phyloP scores from a whole-genome alignment of 352 stramenopile genomes.

The Pythium brassicae region DNA sequence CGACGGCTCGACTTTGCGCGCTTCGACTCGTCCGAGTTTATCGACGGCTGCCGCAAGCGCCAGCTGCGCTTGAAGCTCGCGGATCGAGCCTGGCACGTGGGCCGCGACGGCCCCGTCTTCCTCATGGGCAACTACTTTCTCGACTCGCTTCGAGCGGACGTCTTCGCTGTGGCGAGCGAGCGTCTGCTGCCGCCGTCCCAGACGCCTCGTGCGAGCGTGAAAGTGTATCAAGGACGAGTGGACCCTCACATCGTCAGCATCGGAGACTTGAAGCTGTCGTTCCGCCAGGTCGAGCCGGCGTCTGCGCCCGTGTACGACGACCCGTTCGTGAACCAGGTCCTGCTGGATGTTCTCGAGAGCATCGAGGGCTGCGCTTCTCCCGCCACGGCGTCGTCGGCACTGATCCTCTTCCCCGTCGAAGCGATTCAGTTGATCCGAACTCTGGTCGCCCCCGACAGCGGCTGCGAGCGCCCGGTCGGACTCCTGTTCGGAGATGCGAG shows the following conservation, averaged over 20 bases:
- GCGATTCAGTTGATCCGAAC: conserved; percentile 49
- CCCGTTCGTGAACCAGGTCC: conserved; percentile 28
- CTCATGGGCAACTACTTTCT: conserved; percentile 84
- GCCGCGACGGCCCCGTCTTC: conserved; percentile 49
- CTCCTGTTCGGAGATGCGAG: conserved; percentile 50
- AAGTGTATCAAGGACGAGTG: conserved; percentile 43
- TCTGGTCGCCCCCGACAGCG: conserved; percentile 15
- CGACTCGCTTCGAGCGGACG: conserved; percentile 68
- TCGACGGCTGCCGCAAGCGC: conserved; percentile 18
- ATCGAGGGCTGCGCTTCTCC: conserved; percentile 8
- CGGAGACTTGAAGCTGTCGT: conserved; percentile 46
- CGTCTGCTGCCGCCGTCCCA: not conserved
- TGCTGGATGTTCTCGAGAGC: conserved; percentile 29
- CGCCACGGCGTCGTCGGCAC: conserved; percentile 20
- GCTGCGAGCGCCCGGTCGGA: conserved; percentile 14
- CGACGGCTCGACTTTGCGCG: conserved; percentile 60
- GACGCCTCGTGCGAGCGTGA: not conserved
- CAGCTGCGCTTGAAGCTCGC: conserved; percentile 29
- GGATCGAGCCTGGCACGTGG: conserved; percentile 30
- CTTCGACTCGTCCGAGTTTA: conserved; percentile 57
- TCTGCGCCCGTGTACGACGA: conserved; percentile 30
- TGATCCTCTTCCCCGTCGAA: conserved; percentile 71
- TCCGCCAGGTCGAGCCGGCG: conserved; percentile 18
- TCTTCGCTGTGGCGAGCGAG: conserved; percentile 39
- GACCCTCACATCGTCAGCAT: conserved; percentile 38